These are phyloP conservation scores for Sergeia podlipaevii DNA, from an alignment of 208 protist genomes.

Conservation along the genomic window DNA sequence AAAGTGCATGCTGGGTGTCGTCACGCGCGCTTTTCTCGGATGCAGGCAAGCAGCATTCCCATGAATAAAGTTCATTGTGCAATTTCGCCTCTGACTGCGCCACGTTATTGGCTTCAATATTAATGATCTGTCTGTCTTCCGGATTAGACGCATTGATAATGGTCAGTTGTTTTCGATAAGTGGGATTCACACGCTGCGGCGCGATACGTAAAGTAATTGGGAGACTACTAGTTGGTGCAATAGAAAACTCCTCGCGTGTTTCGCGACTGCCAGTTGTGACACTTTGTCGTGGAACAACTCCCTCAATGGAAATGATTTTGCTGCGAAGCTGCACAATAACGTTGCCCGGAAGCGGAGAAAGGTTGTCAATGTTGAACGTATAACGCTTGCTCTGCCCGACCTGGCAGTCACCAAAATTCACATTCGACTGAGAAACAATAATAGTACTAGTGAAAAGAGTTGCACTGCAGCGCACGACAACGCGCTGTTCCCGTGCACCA, in stretches of 20 bases:
- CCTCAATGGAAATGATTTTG: slow-evolving; percentile 86
- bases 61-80: slow-evolving; percentile 83
- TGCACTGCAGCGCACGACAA: slow-evolving; percentile 58
- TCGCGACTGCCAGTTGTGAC: slow-evolving; percentile 26
- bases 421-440: slow-evolving; percentile 46
- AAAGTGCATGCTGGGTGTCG: slow-evolving; percentile 16
- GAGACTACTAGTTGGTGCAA: slow-evolving; percentile 58
- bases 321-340: slow-evolving; percentile 74
- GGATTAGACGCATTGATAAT: slow-evolving; percentile 77
- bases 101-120: slow-evolving; percentile 89
- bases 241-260: slow-evolving; percentile 61
- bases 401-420: slow-evolving; percentile 84
- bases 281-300: slow-evolving; percentile 19
- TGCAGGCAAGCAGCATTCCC: slow-evolving; percentile 32
- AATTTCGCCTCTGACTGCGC: slow-evolving; percentile 71
- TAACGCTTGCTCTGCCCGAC: slow-evolving; percentile 74
- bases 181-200: slow-evolving; percentile 83
- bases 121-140: slow-evolving; percentile 76
- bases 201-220: slow-evolving; percentile 71
- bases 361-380: slow-evolving; percentile 77
- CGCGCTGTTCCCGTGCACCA: slow-evolving; percentile 38
- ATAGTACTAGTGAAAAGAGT: slow-evolving; percentile 83
- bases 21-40: slow-evolving; percentile 7
- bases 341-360: slow-evolving; percentile 63
- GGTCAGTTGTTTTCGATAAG: slow-evolving; percentile 80